A percentile compares a stretch with the other conserved stretches of the same genome.
phyloP scores from a whole-genome alignment of 441 rosid species.

The Euphorbia corollata region DNA sequence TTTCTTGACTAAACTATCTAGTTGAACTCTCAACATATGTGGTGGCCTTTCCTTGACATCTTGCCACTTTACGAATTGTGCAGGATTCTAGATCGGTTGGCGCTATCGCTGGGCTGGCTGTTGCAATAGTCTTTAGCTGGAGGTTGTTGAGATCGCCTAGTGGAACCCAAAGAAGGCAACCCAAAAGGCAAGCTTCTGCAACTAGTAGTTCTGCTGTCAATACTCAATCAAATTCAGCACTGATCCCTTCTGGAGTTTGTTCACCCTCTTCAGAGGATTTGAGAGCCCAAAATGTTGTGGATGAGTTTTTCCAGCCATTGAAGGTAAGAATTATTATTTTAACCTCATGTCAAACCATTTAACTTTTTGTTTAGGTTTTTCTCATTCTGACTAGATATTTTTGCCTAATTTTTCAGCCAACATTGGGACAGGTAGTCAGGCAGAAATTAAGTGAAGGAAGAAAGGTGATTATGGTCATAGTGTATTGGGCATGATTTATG shows the following conservation, averaged over 20 bases:
- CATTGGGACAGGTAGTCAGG: conserved; percentile 80
- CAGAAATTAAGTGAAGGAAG: conserved; percentile 93
- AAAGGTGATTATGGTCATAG: conserved; percentile 48
- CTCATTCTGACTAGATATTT: conserved; percentile 3
- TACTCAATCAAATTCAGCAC: conserved; percentile 40
- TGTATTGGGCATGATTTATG: conserved; percentile 1
- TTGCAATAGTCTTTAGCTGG: conserved; percentile 80
- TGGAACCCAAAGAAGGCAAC: conserved; percentile 56
- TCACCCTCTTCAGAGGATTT: conserved; percentile 50
- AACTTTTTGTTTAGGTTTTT: conserved; percentile 2
- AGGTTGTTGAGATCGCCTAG: conserved; percentile 63
- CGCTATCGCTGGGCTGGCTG: conserved; percentile 90
- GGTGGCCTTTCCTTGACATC: background rate
- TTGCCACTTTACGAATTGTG: conserved; percentile 13
- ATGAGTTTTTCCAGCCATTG: conserved; percentile 69
- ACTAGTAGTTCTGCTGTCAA: conserved; percentile 36
- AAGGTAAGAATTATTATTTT: conserved; percentile 32
- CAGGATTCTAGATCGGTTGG: conserved; percentile 86
- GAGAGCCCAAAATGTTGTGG: conserved; percentile 59
- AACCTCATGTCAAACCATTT: conserved; percentile 1
- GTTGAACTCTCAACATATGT: background rate
- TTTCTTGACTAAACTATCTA: background rate
- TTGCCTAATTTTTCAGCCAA: conserved; percentile 48
- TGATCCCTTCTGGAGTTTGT: conserved; percentile 36
- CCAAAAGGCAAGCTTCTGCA: conserved; percentile 54